Conservation (phyloP, 805 yeast genomes). For the Wickerhamiella musiphila region DNA sequence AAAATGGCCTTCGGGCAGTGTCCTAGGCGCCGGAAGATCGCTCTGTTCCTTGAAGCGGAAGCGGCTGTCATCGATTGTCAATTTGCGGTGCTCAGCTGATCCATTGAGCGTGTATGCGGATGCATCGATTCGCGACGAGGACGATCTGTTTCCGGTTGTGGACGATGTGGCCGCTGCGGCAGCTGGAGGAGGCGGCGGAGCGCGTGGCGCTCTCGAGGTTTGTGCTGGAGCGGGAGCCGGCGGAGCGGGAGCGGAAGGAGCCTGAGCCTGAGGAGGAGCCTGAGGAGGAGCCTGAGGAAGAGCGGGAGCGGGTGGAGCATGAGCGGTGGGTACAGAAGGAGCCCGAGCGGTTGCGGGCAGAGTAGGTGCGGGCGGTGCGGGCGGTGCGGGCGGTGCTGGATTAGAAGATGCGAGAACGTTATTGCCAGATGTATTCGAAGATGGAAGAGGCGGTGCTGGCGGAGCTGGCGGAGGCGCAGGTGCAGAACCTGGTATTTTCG, state of each 20-base stretch:
- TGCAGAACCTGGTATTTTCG: constrained; percentile 4
- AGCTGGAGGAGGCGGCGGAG: constrained; percentile 22
- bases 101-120: constrained; percentile 6
- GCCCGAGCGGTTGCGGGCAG: not conserved
- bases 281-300: constrained; percentile 15
- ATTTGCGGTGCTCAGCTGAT: constrained; percentile 2
- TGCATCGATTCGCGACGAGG: constrained; percentile 9
- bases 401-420: constrained; percentile 1
- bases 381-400: constrained; percentile 2
- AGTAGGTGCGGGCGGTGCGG: constrained; percentile 1
- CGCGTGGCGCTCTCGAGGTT: constrained; percentile 5
- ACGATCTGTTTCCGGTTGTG: constrained; percentile 12
- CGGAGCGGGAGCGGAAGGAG: constrained; percentile 19
- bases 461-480: constrained; percentile 10
- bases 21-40: constrained; percentile 75
- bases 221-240: constrained; percentile 9
- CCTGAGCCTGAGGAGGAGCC: constrained; percentile 9
- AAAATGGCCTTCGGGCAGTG: constrained; percentile 26
- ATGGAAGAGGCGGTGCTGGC: constrained; percentile 14
- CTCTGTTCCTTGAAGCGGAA: constrained; percentile 49
- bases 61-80: constrained; percentile 52
- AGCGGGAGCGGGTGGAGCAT: constrained; percentile 16
- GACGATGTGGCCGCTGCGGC: constrained; percentile 17
- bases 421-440: constrained; percentile 6
- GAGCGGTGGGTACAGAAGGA: constrained; percentile 4